Base-by-base conservation (phyloP, 2,329 filamentous ascomycete species). In the Drechslerella coelobrocha region DNA sequence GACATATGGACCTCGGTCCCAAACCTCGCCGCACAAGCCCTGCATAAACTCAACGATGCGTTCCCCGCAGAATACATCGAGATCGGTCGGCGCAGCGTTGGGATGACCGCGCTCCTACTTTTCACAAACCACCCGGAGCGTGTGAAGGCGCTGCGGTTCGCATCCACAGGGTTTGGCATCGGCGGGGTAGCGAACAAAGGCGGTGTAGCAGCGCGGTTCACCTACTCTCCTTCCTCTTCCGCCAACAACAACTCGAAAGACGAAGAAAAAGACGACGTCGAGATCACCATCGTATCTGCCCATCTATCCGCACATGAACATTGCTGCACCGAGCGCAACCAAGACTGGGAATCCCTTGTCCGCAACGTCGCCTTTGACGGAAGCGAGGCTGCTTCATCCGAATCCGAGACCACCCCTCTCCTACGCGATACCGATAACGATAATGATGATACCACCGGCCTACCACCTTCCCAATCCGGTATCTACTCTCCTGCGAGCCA, bases 141-240 rank as follows among this genome's bases (percentile, higher is more conserved):
- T 23, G 81, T 97, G 55, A 81, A 81, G 57, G 82, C 85, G 75
- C 81, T 94, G n/a, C 85, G 91, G 73, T 87, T 86, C n/a, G 91
- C 89, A 1, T 90, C 89, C 57, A 88, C 92, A 1, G 92, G 94
- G 0, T 89, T 97, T 52, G 94, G 94, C 0, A 79, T 92, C 0
- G 88, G 87, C 65, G 89, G 93, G 53, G 94, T 96, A 89, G 94
- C 92, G 14, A 97, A 97, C 79, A 99, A 99, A 80, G 94, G 93
- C 27, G 93, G 92, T 2, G 89, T 96, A 0, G 94, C 89, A 0
- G 83, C 93, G 71, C 84, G 92, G 31, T 79, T 94, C 45, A 83
- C 86, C 12, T 88, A 90, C 75, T 76, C 79, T 17, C 76, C 76
- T 12, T 45, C 86, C 10, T 88, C 90, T 75, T 76, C 79, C 17